Conservation (phyloP, 768 basidiomycete genomes). For the Cystobasidium onofrii region DNA sequence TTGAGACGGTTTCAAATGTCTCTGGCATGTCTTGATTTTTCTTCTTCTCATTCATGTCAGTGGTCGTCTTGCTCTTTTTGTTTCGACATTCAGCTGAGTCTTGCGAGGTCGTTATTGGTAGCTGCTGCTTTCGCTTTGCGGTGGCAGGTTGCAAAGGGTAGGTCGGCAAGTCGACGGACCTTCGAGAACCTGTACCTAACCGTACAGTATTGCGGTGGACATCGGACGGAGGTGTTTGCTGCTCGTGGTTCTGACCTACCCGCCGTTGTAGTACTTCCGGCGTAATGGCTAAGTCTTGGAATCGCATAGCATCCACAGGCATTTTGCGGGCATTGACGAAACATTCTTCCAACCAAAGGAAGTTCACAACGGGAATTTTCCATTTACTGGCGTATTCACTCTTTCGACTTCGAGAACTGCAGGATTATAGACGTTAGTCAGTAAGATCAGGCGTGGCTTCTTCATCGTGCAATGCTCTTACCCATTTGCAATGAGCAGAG, state of each 20-base stretch:
- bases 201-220: background rate
- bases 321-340: background rate
- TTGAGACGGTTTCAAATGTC: background rate
- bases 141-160: background rate
- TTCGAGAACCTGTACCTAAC: background rate
- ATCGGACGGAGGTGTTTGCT: background rate
- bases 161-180: background rate
- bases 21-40: background rate
- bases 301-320: background rate
- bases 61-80: background rate
- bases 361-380: conserved; percentile 23
- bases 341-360: conserved; percentile 27
- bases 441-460: too few relatives aligned
- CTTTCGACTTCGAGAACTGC: background rate
- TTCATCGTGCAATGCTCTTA: too few relatives aligned
- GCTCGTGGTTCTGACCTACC: background rate
- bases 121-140: background rate
- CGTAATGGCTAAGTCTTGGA: background rate
- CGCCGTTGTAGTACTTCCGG: background rate
- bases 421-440: too few relatives aligned
- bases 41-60: background rate
- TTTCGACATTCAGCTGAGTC: background rate
- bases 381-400: conserved; percentile 11
- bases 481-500: background rate
- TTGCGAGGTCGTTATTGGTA: background rate